These are phyloP conservation scores for Dactylellina cionopaga DNA, from an alignment of 2,329 filamentous ascomycete species.

Conservation along the genomic window DNA sequence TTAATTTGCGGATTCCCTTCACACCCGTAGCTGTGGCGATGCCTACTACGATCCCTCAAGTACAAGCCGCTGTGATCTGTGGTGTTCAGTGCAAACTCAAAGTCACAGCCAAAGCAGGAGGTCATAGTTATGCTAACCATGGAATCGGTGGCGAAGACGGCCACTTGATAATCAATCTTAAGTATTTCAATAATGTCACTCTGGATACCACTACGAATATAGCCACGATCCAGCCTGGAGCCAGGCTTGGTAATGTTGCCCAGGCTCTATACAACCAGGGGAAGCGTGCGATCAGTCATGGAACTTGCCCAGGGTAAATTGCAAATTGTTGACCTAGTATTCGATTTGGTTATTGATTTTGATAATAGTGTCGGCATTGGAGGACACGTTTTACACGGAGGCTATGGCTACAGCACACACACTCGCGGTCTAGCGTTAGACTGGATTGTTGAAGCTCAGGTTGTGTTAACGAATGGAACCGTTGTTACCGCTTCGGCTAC, in stretches of 20 bases:
- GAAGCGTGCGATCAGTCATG: constrained; percentile 69
- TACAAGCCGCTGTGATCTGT: constrained; percentile 64
- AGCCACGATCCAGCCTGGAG: constrained; percentile 68
- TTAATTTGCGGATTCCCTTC: constrained; percentile 58
- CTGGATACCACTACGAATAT: constrained; percentile 67
- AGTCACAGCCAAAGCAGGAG: constrained; percentile 66
- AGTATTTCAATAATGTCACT: constrained; percentile 66
- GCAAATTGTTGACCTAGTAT: neutral
- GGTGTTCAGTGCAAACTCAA: constrained; percentile 62
- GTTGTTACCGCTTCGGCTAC: constrained; percentile 65
- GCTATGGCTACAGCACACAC: constrained; percentile 69
- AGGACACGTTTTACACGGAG: constrained; percentile 66
- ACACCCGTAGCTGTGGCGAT: constrained; percentile 59
- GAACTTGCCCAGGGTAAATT: constrained; percentile 67
- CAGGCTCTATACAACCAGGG: constrained; percentile 64
- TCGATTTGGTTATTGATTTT: neutral
- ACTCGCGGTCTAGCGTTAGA: constrained; percentile 70
- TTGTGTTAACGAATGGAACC: constrained; percentile 68
- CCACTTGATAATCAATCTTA: constrained; percentile 67
- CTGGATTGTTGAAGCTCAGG: constrained; percentile 67
- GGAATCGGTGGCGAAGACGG: constrained; percentile 65
- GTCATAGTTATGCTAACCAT: constrained; percentile 68
- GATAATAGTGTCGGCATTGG: constrained; percentile 62
- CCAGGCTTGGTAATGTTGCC: constrained; percentile 67
- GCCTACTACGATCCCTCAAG: constrained; percentile 60